These are phyloP conservation scores for Zalaria obscura DNA, from an alignment of 2,329 filamentous ascomycete genomes.

Conservation along the genomic window DNA sequence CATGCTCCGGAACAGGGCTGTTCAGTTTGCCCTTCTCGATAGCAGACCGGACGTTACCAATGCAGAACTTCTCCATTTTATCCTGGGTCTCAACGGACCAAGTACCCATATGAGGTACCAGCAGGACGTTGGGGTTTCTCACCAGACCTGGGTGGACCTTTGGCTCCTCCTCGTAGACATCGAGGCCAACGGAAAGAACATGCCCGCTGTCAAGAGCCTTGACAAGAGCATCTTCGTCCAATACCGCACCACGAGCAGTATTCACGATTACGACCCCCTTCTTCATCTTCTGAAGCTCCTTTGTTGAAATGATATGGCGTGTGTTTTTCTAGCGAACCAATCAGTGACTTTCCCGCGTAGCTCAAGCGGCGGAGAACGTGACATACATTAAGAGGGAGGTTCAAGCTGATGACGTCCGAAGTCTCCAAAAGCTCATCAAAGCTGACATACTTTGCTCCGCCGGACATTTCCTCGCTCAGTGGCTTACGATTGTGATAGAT, in stretches of 20 bases:
- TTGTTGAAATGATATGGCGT: conserved; percentile 57
- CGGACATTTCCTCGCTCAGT: conserved; percentile 40
- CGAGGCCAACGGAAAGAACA: conserved; percentile 58
- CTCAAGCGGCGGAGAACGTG: not conserved
- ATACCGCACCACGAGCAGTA: conserved; percentile 68
- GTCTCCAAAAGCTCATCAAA: conserved; percentile 58
- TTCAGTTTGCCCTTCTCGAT: conserved; percentile 48
- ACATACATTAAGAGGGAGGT: conserved; percentile 64
- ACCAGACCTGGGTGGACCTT: conserved; percentile 59
- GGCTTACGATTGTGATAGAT: conserved; percentile 60
- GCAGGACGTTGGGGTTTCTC: conserved; percentile 54
- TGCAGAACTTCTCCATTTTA: conserved; percentile 60
- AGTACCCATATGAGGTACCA: conserved; percentile 79
- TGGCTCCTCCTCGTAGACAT: conserved; percentile 76
- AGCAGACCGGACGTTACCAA: conserved; percentile 53
- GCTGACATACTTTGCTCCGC: conserved; percentile 50
- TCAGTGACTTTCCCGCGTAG: not conserved
- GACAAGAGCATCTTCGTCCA: conserved; percentile 70
- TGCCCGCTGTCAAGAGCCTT: conserved; percentile 54
- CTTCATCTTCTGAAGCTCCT: conserved; percentile 67
- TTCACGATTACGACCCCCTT: conserved; percentile 64
- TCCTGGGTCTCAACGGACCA: conserved; percentile 55
- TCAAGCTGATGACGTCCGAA: conserved; percentile 68
- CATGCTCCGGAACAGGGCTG: conserved; percentile 62
- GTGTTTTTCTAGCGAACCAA: conserved; percentile 41